These are phyloP conservation scores for Coprinopsis strossmayeri DNA, from an alignment of 768 basidiomycete genomes.

Conservation along the genomic window DNA sequence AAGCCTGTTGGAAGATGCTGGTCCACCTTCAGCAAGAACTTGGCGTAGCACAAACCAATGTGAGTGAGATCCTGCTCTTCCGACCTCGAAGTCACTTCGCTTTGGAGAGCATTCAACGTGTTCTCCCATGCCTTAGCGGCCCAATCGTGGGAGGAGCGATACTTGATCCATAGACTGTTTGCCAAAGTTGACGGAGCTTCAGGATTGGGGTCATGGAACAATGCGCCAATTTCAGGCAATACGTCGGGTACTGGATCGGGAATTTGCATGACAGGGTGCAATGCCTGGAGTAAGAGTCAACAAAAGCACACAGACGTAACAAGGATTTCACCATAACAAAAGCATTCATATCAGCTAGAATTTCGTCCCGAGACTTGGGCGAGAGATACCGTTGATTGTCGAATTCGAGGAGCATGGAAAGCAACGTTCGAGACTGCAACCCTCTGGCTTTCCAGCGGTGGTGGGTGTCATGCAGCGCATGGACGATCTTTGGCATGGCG, in stretches of 20 bases:
- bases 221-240: conserved; percentile 59
- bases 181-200: conserved; percentile 68
- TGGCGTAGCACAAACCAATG: conserved; percentile 60
- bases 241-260: conserved; percentile 37
- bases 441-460: conserved; percentile 59
- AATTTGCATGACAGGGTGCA: conserved; percentile 36
- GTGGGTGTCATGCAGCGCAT: conserved; percentile 56
- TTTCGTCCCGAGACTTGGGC: conserved; percentile 47
- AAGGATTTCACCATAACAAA: conserved; percentile 51
- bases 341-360: conserved; percentile 51
- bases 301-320: neutral
- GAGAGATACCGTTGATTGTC: conserved; percentile 56
- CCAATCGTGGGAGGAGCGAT: conserved; percentile 67
- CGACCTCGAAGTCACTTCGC: conserved; percentile 50
- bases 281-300: conserved; percentile 27
- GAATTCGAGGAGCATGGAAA: conserved; percentile 59
- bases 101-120: conserved; percentile 65
- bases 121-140: conserved; percentile 84
- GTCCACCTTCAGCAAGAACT: conserved; percentile 68
- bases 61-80: conserved; percentile 39
- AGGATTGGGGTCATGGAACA: conserved; percentile 50
- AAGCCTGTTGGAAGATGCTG: conserved; percentile 71
- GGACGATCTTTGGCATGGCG: conserved; percentile 44
- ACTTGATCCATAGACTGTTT: conserved; percentile 78
- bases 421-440: conserved; percentile 55